A percentile compares a stretch with the other conserved stretches of the same genome.
Evolutionary conservation across 2,329 filamentous ascomycete species (phyloP).

Genomic region (Fusarium nodosum): DNA sequence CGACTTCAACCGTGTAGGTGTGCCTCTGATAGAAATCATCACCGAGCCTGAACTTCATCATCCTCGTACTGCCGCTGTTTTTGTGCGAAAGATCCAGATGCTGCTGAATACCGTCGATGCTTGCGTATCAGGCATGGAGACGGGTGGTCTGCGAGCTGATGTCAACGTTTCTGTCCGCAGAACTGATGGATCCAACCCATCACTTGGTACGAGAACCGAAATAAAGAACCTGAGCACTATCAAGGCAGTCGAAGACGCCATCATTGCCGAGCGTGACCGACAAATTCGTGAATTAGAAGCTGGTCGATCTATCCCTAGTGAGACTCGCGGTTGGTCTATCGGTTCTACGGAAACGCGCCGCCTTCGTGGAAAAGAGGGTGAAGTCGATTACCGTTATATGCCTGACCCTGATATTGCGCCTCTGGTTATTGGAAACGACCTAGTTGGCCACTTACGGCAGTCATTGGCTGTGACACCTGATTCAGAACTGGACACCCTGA

Average conservation of each 20-base stretch:
- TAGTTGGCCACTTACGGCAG: slow-evolving; percentile 73
- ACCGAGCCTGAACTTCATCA: slow-evolving; percentile 90
- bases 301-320: slow-evolving; percentile 81
- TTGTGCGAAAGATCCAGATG: slow-evolving; percentile 89
- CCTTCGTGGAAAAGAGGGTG: slow-evolving; percentile 92
- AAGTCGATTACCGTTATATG: slow-evolving; percentile 99
- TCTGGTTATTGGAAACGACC: slow-evolving; percentile 77
- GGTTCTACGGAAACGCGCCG: slow-evolving; percentile 84
- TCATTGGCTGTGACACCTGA: slow-evolving; percentile 82
- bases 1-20: slow-evolving; percentile 93
- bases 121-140: slow-evolving; percentile 92
- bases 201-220: slow-evolving; percentile 88
- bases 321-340: slow-evolving; percentile 93
- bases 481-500: slow-evolving; percentile 72
- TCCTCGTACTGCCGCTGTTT: slow-evolving; percentile 86
- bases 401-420: slow-evolving; percentile 92
- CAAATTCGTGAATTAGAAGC: slow-evolving; percentile 85
- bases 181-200: slow-evolving; percentile 57
- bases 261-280: slow-evolving; percentile 89
- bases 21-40: slow-evolving; percentile 95
- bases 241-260: slow-evolving; percentile 94
- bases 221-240: slow-evolving; percentile 98
- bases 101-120: slow-evolving; percentile 84
- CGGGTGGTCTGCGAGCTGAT: slow-evolving; percentile 90
- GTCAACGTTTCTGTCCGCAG: slow-evolving; percentile 92